Evolutionary conservation across 305 asterid species (phyloP).

Genomic region (Fraxinus velutina): DNA sequence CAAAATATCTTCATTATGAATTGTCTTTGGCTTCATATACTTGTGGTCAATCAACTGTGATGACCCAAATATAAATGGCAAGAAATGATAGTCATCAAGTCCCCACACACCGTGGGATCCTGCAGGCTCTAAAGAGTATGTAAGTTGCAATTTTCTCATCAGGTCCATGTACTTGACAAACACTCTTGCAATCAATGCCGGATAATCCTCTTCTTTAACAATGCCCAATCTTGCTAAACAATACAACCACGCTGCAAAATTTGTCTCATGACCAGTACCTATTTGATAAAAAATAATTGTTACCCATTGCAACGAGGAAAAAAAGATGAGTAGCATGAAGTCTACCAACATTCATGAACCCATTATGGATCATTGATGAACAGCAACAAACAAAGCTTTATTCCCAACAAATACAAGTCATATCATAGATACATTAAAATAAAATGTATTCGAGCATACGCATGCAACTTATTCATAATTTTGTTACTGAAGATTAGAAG

Average conservation of each 20-base stretch:
- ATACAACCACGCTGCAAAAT: slow-evolving; percentile 80
- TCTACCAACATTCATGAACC: background rate
- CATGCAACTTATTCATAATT: background rate
- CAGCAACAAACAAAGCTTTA: background rate
- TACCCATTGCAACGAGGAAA: background rate
- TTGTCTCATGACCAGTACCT: slow-evolving; percentile 94
- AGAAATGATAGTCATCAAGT: slow-evolving; percentile 84
- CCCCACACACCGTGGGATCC: slow-evolving; percentile 98
- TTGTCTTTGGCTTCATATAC: slow-evolving; percentile 90
- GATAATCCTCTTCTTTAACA: slow-evolving; percentile 75
- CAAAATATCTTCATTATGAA: slow-evolving; percentile 79
- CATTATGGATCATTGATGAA: background rate
- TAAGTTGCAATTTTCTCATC: slow-evolving; percentile 76
- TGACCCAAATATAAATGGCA: slow-evolving; percentile 82
- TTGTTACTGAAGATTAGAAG: background rate
- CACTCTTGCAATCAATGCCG: slow-evolving; percentile 64
- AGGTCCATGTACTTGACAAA: slow-evolving; percentile 72
- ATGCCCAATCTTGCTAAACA: slow-evolving; percentile 70
- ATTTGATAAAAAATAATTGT: background rate
- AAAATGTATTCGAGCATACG: background rate
- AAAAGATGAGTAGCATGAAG: background rate
- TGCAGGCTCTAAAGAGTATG: slow-evolving; percentile 79
- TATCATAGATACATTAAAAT: background rate
- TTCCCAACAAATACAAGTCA: background rate
- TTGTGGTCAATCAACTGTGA: slow-evolving; percentile 87